Conservation (phyloP, 371 early-diverging fungal species). For the Rhizomucor miehei region DNA sequence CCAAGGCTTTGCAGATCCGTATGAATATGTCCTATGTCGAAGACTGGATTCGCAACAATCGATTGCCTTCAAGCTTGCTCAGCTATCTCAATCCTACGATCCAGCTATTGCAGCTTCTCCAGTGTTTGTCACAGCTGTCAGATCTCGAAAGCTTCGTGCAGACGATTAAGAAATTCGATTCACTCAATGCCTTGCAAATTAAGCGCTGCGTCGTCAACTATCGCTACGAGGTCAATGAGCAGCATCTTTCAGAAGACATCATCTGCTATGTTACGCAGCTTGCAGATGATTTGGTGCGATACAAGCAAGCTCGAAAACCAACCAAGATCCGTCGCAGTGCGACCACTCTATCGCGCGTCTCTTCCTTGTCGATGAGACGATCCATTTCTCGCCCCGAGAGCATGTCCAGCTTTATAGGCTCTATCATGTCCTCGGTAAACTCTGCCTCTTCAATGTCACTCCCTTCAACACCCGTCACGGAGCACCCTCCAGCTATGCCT, state of each 20-base stretch:
- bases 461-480: slow-evolving; percentile 15
- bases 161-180: slow-evolving; percentile 60
- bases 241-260: slow-evolving; percentile 65
- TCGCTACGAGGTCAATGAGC: slow-evolving; percentile 85
- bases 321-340: slow-evolving; percentile 33
- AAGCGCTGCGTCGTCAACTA: slow-evolving; percentile 75
- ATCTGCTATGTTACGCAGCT: slow-evolving; percentile 67
- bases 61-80: slow-evolving; percentile 43
- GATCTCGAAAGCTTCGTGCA: slow-evolving; percentile 70
- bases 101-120: slow-evolving; percentile 80
- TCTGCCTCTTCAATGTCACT: slow-evolving; percentile 10
- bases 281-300: slow-evolving; percentile 60
- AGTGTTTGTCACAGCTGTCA: slow-evolving; percentile 67
- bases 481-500: slow-evolving; percentile 13
- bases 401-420: slow-evolving; percentile 26
- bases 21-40: slow-evolving; percentile 80
- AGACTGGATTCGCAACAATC: slow-evolving; percentile 78
- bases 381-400: slow-evolving; percentile 32
- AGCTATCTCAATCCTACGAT: slow-evolving; percentile 60
- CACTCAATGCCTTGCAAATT: slow-evolving; percentile 69
- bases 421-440: slow-evolving; percentile 21
- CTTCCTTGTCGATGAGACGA: slow-evolving; percentile 20
- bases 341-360: slow-evolving; percentile 9
- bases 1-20: slow-evolving; percentile 82
- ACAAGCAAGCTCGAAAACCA: slow-evolving; percentile 38